Evolutionary conservation across 495 filamentous ascomycete species (phyloP), one percentile per base, ranked within the genome.

Genomic region (Penicillium antarcticum): DNA sequence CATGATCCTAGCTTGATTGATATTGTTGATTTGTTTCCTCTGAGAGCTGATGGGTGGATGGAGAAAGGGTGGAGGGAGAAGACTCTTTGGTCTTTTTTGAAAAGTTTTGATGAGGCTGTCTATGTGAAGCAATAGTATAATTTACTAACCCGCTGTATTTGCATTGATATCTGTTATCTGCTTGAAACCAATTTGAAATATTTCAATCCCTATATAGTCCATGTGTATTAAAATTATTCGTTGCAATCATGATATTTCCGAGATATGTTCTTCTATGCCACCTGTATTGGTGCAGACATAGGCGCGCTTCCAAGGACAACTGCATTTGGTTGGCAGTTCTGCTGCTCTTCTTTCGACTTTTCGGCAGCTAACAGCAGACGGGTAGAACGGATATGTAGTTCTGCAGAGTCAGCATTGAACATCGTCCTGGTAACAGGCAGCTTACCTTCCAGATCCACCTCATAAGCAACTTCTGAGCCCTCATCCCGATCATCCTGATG

Each of bases 381-480:
- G 31, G 73, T 80, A 16, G 81, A 79, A 47, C 82, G 77, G 23
- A 89, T 74, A 48, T 83, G 66, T 46, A 88, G 57, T 68, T 87
- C 85, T 84, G 52, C 5, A 13, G 18, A 17, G 14, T 17, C 19
- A 42, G 29, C 14, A 41, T n/a, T 40, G 66, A 57, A n/a, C n/a
- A n/a, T n/a, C n/a, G n/a, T n/a, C n/a, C n/a, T n/a, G n/a, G n/a
- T n/a, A n/a, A n/a, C n/a, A n/a, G n/a, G 19, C 2, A 26, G 66
- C 71, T 36, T 63, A 84, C 83, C 83, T 70, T 86, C 75, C 50
- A 84, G 79, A 49, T 79, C 71, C 19, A 88, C 61, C 18, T 77
- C 75, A 61, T 87, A 87, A 40, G 66, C 74, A n/a, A 81, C 78
- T n/a, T 75, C 66, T 16, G 68, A 58, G 40, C 84, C 79, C 39